These are phyloP conservation scores for Allium fistulosum DNA, from an alignment of 106 monocot species.

Conservation along the genomic window DNA sequence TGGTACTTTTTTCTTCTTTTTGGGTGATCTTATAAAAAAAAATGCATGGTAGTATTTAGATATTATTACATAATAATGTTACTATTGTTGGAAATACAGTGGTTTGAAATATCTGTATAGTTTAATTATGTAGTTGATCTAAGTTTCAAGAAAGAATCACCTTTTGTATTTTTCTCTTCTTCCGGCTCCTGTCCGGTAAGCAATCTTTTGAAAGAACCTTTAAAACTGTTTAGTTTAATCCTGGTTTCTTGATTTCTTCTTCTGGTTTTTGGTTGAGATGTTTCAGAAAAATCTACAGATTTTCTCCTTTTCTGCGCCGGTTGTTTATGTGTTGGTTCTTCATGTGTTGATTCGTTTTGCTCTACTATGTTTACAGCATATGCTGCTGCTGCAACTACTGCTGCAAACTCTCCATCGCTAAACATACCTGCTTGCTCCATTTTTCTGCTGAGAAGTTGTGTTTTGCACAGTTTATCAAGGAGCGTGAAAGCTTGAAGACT, in stretches of 20 bases:
- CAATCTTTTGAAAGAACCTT: conserved; percentile 14
- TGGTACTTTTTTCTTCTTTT: no score
- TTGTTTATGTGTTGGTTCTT: not conserved
- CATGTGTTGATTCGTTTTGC: conserved; percentile 3
- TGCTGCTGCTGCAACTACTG: conserved; percentile 15
- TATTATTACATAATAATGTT: no score
- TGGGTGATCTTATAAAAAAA: no score
- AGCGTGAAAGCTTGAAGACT: not conserved
- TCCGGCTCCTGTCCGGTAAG: conserved; percentile 12
- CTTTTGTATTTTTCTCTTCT: conserved; percentile 2
- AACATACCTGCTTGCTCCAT: conserved; percentile 6
- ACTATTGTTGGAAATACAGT: no score
- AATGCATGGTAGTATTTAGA: no score
- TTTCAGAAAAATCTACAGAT: not conserved
- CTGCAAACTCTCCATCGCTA: conserved; percentile 20
- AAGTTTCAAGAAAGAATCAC: no score
- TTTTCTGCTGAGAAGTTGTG: not conserved
- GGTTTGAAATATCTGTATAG: no score
- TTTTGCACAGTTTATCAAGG: not conserved
- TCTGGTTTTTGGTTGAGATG: conserved; percentile 5
- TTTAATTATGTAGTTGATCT: no score
- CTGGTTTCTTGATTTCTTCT: conserved; percentile 13
- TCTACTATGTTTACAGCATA: conserved; percentile 14
- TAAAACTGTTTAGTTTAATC: conserved; percentile 4
- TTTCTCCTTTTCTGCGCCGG: not conserved